phyloP scores from a whole-genome alignment of 257 asterid species.

The Solanum etuberosum region DNA sequence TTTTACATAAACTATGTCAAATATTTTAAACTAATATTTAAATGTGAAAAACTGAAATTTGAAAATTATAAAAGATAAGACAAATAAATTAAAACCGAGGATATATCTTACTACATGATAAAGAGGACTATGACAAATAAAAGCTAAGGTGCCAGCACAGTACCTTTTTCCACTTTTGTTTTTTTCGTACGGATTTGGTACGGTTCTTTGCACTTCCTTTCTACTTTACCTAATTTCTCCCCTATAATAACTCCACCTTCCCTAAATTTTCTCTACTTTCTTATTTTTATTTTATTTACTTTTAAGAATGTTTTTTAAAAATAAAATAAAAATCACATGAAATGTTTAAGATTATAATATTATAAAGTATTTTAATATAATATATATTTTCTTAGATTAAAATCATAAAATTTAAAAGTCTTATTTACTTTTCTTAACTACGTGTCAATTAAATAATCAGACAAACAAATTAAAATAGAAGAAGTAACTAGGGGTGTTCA shows the following conservation, averaged over 20 bases:
- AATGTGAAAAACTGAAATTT: accelerated
- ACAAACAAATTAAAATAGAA: not conserved
- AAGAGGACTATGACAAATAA: not conserved
- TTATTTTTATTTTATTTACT: not conserved
- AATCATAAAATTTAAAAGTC: not conserved
- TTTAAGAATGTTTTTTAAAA: too few species aligned
- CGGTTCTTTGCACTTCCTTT: not conserved
- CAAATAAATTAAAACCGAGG: not conserved
- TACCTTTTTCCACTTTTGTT: not conserved
- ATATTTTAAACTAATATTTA: too few species aligned
- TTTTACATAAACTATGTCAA: too few species aligned
- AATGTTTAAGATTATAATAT: not conserved
- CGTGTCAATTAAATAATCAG: not conserved
- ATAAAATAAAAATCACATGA: not conserved
- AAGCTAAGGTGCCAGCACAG: not conserved
- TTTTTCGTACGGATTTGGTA: slow-evolving; percentile 2
- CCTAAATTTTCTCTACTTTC: not conserved
- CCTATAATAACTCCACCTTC: not conserved
- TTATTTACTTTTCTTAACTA: not conserved
- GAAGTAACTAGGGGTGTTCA: not conserved
- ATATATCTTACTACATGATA: not conserved
- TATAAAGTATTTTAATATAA: not conserved
- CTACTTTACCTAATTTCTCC: not conserved
- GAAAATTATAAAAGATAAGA: not conserved
- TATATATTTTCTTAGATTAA: not conserved